phyloP scores from a whole-genome alignment of 352 stramenopile species.

The Globisporangium viniferum region DNA sequence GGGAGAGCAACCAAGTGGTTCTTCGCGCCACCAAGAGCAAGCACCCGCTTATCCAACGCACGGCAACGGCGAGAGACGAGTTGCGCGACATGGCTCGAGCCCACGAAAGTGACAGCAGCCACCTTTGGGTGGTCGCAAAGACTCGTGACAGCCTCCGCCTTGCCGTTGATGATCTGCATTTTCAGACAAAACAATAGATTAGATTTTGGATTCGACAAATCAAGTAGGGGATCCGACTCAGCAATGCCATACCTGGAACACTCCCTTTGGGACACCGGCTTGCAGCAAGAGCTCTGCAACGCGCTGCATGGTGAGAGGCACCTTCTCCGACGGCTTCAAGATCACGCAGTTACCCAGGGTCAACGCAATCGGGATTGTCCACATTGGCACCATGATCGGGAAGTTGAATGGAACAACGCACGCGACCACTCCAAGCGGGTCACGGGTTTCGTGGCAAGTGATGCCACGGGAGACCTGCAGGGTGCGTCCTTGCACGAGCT shows the following conservation, averaged over 20 bases:
- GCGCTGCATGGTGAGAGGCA: conserved; percentile 91
- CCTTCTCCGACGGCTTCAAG: conserved; percentile 97
- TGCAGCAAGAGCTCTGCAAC: conserved; percentile 88
- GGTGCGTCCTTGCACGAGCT: conserved; percentile 88
- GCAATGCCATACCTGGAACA: conserved; percentile 79
- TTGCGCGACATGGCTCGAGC: conserved; percentile 91
- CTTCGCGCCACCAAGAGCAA: conserved; percentile 95
- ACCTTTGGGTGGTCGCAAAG: conserved; percentile 92
- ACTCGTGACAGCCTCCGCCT: conserved; percentile 83
- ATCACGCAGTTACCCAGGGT: conserved; percentile 96
- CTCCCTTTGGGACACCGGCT: conserved; percentile 91
- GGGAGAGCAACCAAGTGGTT: conserved; percentile 96
- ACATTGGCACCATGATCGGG: conserved; percentile 98
- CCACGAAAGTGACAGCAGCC: conserved; percentile 94
- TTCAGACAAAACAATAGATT: background rate
- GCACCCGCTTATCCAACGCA: conserved; percentile 92
- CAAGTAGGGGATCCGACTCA: background rate
- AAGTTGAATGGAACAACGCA: conserved; percentile 97
- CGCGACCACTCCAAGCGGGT: conserved; percentile 91
- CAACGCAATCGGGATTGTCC: conserved; percentile 96
- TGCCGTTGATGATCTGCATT: conserved; percentile 91
- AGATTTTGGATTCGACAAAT: background rate
- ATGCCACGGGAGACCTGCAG: conserved; percentile 88
- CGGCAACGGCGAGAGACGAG: conserved; percentile 90
- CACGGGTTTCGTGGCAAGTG: conserved; percentile 91